A percentile compares a stretch with the other conserved stretches of the same genome.
These are phyloP conservation scores for Solanum pennellii DNA, from an alignment of 257 asterid genomes.

Conservation along the genomic window DNA sequence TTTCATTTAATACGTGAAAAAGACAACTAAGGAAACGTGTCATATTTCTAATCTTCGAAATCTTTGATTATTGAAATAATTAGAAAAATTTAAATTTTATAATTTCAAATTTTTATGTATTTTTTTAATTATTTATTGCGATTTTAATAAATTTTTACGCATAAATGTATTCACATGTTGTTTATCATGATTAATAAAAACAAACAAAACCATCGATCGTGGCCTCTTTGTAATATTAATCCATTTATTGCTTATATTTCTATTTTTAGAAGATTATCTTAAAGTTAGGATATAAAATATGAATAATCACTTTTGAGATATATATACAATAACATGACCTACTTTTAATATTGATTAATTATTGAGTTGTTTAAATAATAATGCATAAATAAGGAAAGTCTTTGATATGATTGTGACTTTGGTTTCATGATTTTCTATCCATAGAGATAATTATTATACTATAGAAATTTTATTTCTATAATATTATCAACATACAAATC, in stretches of 20 bases:
- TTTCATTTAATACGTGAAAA: conserved; percentile 2
- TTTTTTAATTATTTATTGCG: too few relatives aligned
- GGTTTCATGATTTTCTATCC: conserved; percentile 7
- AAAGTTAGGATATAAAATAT: neutral
- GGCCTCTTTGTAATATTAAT: neutral
- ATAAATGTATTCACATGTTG: neutral
- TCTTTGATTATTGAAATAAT: neutral
- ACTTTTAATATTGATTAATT: neutral
- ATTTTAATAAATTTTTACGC: too few relatives aligned
- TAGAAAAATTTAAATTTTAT: neutral
- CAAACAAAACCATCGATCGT: neutral
- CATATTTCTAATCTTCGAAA: conserved; percentile 17
- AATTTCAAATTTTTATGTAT: too few relatives aligned
- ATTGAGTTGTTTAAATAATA: neutral
- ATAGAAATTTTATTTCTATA: neutral
- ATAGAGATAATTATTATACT: conserved; percentile 7
- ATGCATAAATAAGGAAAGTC: conserved; percentile 1
- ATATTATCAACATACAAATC: neutral
- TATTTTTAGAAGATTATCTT: neutral
- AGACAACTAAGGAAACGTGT: neutral
- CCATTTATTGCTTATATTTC: neutral
- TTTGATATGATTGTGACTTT: conserved; percentile 1
- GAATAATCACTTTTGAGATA: neutral
- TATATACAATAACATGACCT: neutral
- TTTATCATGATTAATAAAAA: neutral